Base-by-base conservation (phyloP, 192 early-diverging fungal genomes). In the Chytriomyces sp. region DNA sequence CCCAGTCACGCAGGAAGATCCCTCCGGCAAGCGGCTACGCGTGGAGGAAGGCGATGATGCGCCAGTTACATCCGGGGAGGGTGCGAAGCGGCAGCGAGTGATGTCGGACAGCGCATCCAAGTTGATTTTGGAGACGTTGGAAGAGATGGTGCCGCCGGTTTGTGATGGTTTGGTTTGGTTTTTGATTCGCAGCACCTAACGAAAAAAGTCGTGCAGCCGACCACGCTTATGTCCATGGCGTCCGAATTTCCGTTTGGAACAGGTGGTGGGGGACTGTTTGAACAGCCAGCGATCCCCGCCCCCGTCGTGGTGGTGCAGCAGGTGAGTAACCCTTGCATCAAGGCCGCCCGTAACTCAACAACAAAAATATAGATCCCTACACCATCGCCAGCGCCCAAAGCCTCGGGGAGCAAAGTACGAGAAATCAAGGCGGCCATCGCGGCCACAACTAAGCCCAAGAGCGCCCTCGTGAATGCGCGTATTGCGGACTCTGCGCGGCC, bases 371-470 rank as follows among this genome's bases (percentile, higher is more conserved):
- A 62, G 60, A 39, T 37, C 14, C 60, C 60, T 4, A 62, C 32
- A 14, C 17, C 60, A 19, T 38, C 60, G 14, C 17, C 37, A 38
- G 60, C 32, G 17, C 31, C 56, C 17, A 22, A 30, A 62, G 52
- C 8, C 14, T n/a, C 28, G 8, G 31, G 34, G n/a, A 70, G 4
- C 2, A 38, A n/a, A n/a, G n/a, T 59, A 1, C 53, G 68, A 5
- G 38, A 70, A 57, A 57, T 70, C 12, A 59, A 70, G 41, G 68
- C 68, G 5, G 68, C 56, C 5, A 70, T 70, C n/a, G 30, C 68
- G 26, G 14, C 55, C 36, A 40, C 55, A 4, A 8, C 57, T 14
- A 70, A 70, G 31, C 54, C 54, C 19, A 58, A 58, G 4, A 52
- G 41, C 5, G 68, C 68, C 5, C 57, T 70, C 12, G 49, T 70